Evolutionary conservation across 2,329 filamentous ascomycete genomes (phyloP).

Genomic region (Nigrospora sphaerica): DNA sequence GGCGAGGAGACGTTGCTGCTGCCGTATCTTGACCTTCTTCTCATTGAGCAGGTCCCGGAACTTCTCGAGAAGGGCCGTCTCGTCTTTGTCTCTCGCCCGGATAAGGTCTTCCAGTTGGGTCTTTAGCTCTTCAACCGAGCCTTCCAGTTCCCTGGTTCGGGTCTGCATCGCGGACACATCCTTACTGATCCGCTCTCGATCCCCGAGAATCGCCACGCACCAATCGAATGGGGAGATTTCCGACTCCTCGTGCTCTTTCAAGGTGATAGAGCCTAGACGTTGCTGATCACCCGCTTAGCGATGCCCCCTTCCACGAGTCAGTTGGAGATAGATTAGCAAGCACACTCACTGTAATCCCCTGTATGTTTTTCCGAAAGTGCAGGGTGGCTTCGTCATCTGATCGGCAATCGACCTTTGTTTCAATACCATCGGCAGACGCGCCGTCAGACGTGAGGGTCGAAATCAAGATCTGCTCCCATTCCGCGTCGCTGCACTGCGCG

Average conservation of each 20-base stretch:
- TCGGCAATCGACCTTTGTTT: conserved; percentile 52
- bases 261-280: conserved; percentile 58
- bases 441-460: conserved; percentile 42
- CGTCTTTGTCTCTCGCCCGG: conserved; percentile 58
- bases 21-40: conserved; percentile 73
- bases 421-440: conserved; percentile 41
- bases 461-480: conserved; percentile 59
- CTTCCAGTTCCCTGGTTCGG: conserved; percentile 41
- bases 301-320: background rate
- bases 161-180: conserved; percentile 34
- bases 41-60: conserved; percentile 66
- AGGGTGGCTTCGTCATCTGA: conserved; percentile 47
- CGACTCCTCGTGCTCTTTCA: conserved; percentile 47
- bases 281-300: conserved; percentile 38
- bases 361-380: conserved; percentile 56
- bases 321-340: conserved; percentile 7
- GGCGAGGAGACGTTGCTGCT: conserved; percentile 59
- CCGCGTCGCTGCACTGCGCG: conserved; percentile 47
- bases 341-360: conserved; percentile 58
- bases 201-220: conserved; percentile 53
- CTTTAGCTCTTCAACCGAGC: conserved; percentile 50
- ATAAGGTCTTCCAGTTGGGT: conserved; percentile 60
- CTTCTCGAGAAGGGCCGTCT: conserved; percentile 60
- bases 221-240: conserved; percentile 62
- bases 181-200: conserved; percentile 35